Percentiles rank a stretch among this genome's conserved stretches.
Evolutionary conservation across 108 stramenopile genomes (phyloP).

Genomic region (Cyclotella atomus): DNA sequence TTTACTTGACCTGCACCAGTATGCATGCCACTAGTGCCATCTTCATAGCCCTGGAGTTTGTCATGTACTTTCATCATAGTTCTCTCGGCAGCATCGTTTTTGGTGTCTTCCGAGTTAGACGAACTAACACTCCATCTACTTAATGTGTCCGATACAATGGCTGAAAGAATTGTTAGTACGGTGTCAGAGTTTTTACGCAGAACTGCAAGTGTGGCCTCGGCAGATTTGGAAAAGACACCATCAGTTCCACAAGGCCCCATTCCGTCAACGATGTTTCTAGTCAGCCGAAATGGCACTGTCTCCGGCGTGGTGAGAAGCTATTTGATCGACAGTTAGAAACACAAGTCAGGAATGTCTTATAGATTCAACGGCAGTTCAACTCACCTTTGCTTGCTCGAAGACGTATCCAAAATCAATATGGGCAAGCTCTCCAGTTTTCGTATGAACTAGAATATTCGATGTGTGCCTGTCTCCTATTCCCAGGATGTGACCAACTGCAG

Average conservation of each 20-base stretch:
- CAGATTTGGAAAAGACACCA: slow-evolving; percentile 84
- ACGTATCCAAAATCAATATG: slow-evolving; percentile 99
- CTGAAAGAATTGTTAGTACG: slow-evolving; percentile 92
- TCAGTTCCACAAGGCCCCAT: slow-evolving; percentile 93
- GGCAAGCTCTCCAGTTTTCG: slow-evolving; percentile 91
- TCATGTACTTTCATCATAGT: slow-evolving; percentile 83
- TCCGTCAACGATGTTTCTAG: slow-evolving; percentile 97
- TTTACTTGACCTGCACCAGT: slow-evolving; percentile 96
- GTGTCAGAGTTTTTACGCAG: slow-evolving; percentile 81
- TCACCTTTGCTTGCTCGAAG: slow-evolving; percentile 97
- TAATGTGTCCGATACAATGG: slow-evolving; percentile 94
- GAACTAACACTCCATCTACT: slow-evolving; percentile 86
- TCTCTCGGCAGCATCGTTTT: slow-evolving; percentile 63
- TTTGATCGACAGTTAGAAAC: too few species aligned
- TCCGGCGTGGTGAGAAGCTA: slow-evolving; percentile 83
- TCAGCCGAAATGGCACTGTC: slow-evolving; percentile 96
- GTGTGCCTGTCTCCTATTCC: slow-evolving; percentile 98
- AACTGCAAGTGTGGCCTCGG: slow-evolving; percentile 81
- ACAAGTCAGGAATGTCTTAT: too few species aligned
- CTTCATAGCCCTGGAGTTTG: slow-evolving; percentile 98
- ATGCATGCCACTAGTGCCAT: slow-evolving; percentile 87
- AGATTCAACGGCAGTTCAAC: slow-evolving; percentile 18
- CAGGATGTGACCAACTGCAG: slow-evolving; percentile 92
- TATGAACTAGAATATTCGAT: slow-evolving; percentile 94
- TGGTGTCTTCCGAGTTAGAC: slow-evolving; percentile 29